Evolutionary conservation across 768 basidiomycete genomes (phyloP).

Genomic region (Phanerodontia chrysosporium): DNA sequence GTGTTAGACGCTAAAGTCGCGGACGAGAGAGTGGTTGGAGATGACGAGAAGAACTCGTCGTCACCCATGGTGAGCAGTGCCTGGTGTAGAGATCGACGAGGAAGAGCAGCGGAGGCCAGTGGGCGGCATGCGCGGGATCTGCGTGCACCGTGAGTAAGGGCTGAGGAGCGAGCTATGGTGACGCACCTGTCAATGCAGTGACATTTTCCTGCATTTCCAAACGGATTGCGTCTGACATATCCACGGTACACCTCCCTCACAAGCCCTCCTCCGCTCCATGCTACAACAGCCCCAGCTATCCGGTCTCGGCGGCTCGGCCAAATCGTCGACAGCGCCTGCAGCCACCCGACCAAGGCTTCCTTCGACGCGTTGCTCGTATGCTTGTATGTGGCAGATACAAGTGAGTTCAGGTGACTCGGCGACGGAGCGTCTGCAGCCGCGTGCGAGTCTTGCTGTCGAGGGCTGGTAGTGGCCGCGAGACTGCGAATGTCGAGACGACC

Average conservation of each 20-base stretch:
- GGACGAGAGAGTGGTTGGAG: slow-evolving; percentile 12
- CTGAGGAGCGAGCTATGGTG: too few species aligned
- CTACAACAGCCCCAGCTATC: slow-evolving; percentile 52
- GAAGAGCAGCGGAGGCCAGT: slow-evolving; percentile 73
- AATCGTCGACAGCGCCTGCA: slow-evolving; percentile 52
- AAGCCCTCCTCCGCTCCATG: slow-evolving; percentile 53
- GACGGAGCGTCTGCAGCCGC: slow-evolving; percentile 58
- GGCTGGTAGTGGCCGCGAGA: slow-evolving; percentile 29
- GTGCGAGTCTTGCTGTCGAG: slow-evolving; percentile 59
- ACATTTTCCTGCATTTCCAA: slow-evolving; percentile 56
- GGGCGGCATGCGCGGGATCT: slow-evolving; percentile 40
- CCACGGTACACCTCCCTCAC: slow-evolving; percentile 73
- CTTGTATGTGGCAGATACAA: slow-evolving; percentile 44
- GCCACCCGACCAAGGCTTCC: slow-evolving; percentile 48
- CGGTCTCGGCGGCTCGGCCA: slow-evolving; percentile 59
- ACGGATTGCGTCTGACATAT: slow-evolving; percentile 53
- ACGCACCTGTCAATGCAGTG: slow-evolving; percentile 36
- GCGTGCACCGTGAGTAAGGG: too few species aligned
- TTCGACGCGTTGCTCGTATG: slow-evolving; percentile 20
- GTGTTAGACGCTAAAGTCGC: slow-evolving; percentile 16
- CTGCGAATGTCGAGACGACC: slow-evolving; percentile 34
- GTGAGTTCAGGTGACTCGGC: slow-evolving; percentile 45
- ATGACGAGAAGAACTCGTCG: slow-evolving; percentile 84
- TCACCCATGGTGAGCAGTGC: slow-evolving; percentile 89
- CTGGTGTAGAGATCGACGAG: slow-evolving; percentile 79